These are phyloP conservation scores for Alternaria panax DNA, from an alignment of 2,329 filamentous ascomycete genomes.

Conservation along the genomic window DNA sequence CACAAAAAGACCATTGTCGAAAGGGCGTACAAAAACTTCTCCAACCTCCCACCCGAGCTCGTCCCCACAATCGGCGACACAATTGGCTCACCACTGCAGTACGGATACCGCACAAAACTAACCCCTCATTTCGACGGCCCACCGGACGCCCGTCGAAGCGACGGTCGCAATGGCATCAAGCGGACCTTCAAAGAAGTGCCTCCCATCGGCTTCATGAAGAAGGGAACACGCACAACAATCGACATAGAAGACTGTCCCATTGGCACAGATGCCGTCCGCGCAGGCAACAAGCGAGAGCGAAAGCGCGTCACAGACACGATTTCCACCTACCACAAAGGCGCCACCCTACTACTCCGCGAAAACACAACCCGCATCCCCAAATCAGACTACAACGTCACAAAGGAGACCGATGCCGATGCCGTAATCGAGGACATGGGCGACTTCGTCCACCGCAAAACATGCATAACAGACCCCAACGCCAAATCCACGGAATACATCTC, in stretches of 20 bases:
- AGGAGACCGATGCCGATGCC: conserved; percentile 47
- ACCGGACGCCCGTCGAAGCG: conserved; percentile 58
- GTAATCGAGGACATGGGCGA: conserved; percentile 64
- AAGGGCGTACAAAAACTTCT: conserved; percentile 92
- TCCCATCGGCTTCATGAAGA: conserved; percentile 87
- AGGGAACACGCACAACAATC: conserved; percentile 78
- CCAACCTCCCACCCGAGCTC: conserved; percentile 75
- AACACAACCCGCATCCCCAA: conserved; percentile 74
- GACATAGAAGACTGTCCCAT: conserved; percentile 99
- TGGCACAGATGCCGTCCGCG: conserved; percentile 82
- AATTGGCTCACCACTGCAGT: conserved; percentile 87
- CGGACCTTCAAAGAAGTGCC: conserved; percentile 71
- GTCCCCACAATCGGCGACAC: conserved; percentile 82
- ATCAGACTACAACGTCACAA: conserved; percentile 26
- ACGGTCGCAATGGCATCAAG: conserved; percentile 60
- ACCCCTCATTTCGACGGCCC: conserved; percentile 95
- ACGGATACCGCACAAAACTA: conserved; percentile 94
- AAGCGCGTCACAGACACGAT: conserved; percentile 75
- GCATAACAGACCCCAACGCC: conserved; percentile 84
- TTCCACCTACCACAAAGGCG: conserved; percentile 76
- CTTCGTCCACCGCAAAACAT: conserved; percentile 82
- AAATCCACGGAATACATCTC: conserved; percentile 88
- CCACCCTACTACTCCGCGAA: conserved; percentile 88
- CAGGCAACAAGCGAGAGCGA: conserved; percentile 81
- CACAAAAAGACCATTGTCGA: conserved; percentile 88